phyloP scores from a whole-genome alignment of 176 grass and related monocot genomes.

The Juncus inflexus region DNA sequence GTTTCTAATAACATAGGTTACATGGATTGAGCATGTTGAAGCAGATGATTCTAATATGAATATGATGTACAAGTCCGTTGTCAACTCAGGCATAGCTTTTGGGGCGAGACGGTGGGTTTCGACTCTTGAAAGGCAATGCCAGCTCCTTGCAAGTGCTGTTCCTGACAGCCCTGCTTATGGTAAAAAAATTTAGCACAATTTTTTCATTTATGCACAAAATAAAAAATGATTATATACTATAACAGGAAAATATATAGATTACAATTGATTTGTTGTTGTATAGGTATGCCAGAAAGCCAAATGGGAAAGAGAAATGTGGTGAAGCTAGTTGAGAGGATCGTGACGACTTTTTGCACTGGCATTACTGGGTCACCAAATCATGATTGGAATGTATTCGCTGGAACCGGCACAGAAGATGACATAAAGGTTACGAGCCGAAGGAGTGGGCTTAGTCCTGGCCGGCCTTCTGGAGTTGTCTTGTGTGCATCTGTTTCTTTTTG shows the following conservation, averaged over 20 bases:
- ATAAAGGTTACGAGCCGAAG: constrained; percentile 36
- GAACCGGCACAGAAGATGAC: constrained; percentile 31
- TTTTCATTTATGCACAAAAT: background rate
- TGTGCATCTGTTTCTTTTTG: constrained; percentile 39
- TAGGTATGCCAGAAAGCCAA: constrained; percentile 26
- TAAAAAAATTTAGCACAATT: constrained; percentile 2
- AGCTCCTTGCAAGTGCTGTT: constrained; percentile 36
- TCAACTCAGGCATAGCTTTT: constrained; percentile 36
- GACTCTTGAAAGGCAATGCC: constrained; percentile 42
- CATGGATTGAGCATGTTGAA: constrained; percentile 52
- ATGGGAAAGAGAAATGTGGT: constrained; percentile 37
- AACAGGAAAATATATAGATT: too few species aligned
- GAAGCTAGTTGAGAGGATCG: constrained; percentile 45
- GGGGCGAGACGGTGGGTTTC: constrained; percentile 44
- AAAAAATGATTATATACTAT: background rate
- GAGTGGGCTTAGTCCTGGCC: background rate
- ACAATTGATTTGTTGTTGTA: background rate
- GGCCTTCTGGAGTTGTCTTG: constrained; percentile 19
- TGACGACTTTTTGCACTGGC: constrained; percentile 29
- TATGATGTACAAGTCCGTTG: constrained; percentile 28
- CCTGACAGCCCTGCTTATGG: constrained; percentile 6
- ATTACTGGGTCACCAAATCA: constrained; percentile 15
- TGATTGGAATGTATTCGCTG: constrained; percentile 34
- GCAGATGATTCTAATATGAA: constrained; percentile 29
- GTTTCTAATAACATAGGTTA: constrained; percentile 28